phyloP scores from a whole-genome alignment of 1,284 basidiomycete genomes.

The Ceratobasidium sp. region DNA sequence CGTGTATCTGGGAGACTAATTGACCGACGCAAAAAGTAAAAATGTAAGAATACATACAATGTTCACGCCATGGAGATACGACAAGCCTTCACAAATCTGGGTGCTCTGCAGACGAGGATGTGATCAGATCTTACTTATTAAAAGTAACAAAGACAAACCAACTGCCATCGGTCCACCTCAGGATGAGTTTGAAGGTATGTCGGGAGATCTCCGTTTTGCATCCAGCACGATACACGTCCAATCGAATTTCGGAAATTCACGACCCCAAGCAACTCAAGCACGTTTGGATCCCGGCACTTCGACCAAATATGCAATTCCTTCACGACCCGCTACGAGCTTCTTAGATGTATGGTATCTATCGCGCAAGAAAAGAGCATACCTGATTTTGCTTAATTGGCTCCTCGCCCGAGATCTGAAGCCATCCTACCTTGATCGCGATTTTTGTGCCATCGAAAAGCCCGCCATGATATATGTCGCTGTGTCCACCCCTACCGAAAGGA shows the following conservation, averaged over 20 bases:
- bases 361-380: neutral
- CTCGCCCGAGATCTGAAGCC: too few species aligned
- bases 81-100: slow-evolving; percentile 7
- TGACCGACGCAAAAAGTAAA: neutral
- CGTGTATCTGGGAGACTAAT: neutral
- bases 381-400: neutral
- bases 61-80: neutral
- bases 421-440: too few species aligned
- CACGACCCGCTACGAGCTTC: neutral
- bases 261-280: slow-evolving; percentile 5
- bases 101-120: neutral
- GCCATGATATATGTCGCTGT: too few species aligned
- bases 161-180: neutral
- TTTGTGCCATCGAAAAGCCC: too few species aligned
- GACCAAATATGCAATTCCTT: slow-evolving; percentile 17
- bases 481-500: too few species aligned
- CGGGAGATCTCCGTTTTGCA: neutral
- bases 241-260: neutral
- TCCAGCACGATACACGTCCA: neutral
- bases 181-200: neutral
- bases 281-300: slow-evolving; percentile 18
- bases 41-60: neutral
- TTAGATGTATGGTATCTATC: neutral
- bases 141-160: slow-evolving; percentile 3
- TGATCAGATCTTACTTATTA: neutral